Evolutionary conservation across 2,329 filamentous ascomycete species (phyloP), one percentile per base, ranked within the genome.

Genomic region (Microascus cirrosus): DNA sequence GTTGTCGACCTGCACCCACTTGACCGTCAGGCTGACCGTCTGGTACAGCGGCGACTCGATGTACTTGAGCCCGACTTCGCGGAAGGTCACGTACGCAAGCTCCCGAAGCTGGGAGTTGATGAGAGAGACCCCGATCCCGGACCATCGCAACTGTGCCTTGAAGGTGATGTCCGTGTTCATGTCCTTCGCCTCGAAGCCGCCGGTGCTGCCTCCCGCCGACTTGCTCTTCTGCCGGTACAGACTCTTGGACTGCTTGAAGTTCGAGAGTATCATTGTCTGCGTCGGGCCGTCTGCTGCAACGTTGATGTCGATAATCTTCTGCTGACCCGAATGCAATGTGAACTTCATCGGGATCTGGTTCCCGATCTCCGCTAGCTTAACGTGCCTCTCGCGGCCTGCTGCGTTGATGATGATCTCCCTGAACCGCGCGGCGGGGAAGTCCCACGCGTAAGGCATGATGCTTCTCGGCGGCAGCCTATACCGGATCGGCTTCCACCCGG

Each of bases 371-470:
- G 93, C 90, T 63, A 99, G 80, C 70, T 95, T 96, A 68, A 99
- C 87, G 67, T 96, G 90, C 34, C 94, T 81, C 68, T 96, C 91
- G 20, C 53, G 50, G 4, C 50, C 48, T 0, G 69, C 62, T 32
- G 70, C 63, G 57, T 78, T 85, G 67, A 99, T 84, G 55, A 97
- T 84, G 45, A 99, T 82, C 69, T 96, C 94, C 66, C 94, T 95
- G 73, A 90, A 87, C 73, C 95, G 96, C n/a, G 91, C 92, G 1
- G 94, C 93, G 1, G 94, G 95, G 72, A 96, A 99, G 68, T 99
- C 95, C 94, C 94, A 99, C 1, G 94, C 93, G 67, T 99, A 99
- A 0, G 95, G 94, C 94, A 99, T 99, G 71, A 99, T 96, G 71
- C 93, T 97, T 60, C 94, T 82, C 13, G 93, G 86, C 2, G 95